Percentiles rank a stretch among this genome's conserved stretches.
These are phyloP conservation scores for Penicillium crustosum DNA, from an alignment of 2,329 filamentous ascomycete species.

Conservation along the genomic window DNA sequence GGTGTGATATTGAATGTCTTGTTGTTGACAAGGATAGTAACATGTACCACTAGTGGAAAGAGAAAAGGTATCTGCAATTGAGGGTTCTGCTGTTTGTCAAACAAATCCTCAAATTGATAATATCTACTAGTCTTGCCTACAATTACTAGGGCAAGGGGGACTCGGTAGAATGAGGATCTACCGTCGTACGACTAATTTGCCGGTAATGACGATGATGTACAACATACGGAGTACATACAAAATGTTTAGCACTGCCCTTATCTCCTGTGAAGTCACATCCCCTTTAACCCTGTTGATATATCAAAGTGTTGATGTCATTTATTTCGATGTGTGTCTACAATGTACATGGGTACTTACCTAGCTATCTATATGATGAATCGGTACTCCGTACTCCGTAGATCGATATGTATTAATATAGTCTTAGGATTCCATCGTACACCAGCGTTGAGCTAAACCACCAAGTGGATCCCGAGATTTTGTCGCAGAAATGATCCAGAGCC, in stretches of 20 bases:
- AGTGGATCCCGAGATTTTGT: conserved; percentile 1
- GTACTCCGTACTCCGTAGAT: background rate
- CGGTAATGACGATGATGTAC: conserved; percentile 5
- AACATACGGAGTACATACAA: too few relatives aligned
- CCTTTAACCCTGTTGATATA: background rate
- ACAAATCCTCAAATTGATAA: background rate
- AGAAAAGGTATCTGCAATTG: background rate
- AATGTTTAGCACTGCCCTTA: background rate
- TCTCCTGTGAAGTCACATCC: conserved; percentile 2
- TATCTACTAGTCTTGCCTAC: background rate
- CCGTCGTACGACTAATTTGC: conserved; percentile 4
- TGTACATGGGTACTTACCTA: background rate
- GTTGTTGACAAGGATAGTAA: background rate
- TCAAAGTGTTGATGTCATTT: background rate
- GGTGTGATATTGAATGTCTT: background rate
- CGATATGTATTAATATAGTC: background rate
- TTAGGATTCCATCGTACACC: background rate
- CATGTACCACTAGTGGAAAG: background rate
- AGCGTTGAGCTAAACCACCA: conserved; percentile 5
- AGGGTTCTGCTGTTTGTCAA: background rate
- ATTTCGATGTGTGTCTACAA: background rate
- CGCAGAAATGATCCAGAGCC: conserved; percentile 8
- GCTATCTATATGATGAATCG: too few relatives aligned
- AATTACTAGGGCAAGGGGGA: background rate
- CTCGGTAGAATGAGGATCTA: conserved; percentile 14